Conservation (phyloP, 257 asterid species). For the Solanum chiquidenum region DNA sequence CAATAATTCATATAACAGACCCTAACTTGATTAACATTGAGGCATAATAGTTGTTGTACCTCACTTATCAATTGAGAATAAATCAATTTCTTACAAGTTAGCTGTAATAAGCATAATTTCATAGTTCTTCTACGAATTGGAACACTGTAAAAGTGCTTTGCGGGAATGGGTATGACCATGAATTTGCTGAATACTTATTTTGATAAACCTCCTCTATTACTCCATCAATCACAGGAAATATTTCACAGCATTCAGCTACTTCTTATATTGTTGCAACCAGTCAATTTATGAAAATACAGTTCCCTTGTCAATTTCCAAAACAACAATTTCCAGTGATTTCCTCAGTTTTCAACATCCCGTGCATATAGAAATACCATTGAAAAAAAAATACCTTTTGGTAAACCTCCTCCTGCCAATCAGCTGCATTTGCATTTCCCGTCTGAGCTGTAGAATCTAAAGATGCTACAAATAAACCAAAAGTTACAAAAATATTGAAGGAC, state of each 20-base stretch:
- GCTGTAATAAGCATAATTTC: background rate
- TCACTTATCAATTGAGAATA: background rate
- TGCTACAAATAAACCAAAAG: conserved; percentile 22
- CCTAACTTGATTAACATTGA: background rate
- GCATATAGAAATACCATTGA: background rate
- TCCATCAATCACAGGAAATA: background rate
- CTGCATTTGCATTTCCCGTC: conserved; percentile 58
- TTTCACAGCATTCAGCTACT: background rate
- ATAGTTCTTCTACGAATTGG: background rate
- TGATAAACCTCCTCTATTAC: background rate
- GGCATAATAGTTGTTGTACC: background rate
- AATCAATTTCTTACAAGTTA: background rate
- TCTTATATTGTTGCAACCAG: background rate
- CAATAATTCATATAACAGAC: background rate
- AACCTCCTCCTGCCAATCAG: conserved; percentile 92
- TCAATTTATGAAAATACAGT: background rate
- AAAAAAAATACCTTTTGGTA: conserved; percentile 65
- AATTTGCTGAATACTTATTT: background rate
- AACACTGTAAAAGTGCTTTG: background rate
- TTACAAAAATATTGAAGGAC: background rate
- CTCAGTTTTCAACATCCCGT: background rate
- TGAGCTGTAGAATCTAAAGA: conserved; percentile 82
- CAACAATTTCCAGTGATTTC: background rate
- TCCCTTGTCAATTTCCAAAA: background rate
- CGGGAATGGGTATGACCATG: background rate